These are phyloP conservation scores for Drosera spatulata DNA, from an alignment of 179 eudicot genomes.

Conservation along the genomic window DNA sequence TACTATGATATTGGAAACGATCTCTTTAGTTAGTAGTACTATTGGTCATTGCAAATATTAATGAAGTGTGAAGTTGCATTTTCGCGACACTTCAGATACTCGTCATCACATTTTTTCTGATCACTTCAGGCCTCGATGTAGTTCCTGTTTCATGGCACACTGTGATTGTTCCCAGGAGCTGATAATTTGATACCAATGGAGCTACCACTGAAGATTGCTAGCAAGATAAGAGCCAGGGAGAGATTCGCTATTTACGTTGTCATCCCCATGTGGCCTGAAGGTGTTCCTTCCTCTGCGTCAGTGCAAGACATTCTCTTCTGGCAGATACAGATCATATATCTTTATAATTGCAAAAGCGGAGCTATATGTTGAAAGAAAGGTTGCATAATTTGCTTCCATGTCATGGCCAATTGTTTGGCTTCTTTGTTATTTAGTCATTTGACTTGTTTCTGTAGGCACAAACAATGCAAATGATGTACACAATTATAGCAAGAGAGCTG, in stretches of 20 bases:
- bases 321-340: conserved; percentile 53
- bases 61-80: too few relatives aligned
- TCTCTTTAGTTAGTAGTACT: too few relatives aligned
- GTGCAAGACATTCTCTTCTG: conserved; percentile 75
- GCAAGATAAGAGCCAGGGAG: too few relatives aligned
- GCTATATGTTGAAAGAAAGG: too few relatives aligned
- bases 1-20: too few relatives aligned
- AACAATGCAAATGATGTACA: conserved; percentile 79
- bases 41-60: too few relatives aligned
- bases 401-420: too few relatives aligned
- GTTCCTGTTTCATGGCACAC: neutral
- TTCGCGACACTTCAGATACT: too few relatives aligned
- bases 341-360: too few relatives aligned
- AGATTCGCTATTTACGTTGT: conserved; percentile 56
- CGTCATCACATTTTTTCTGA: too few relatives aligned
- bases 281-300: conserved; percentile 42
- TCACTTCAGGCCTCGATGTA: neutral
- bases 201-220: conserved; percentile 56
- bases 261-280: conserved; percentile 84
- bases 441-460: conserved; percentile 35
- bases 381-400: too few relatives aligned
- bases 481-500: conserved; percentile 42
- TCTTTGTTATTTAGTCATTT: neutral
- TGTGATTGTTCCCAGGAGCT: conserved; percentile 48
- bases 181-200: conserved; percentile 72